A percentile compares a stretch with the other conserved stretches of the same genome.
Conservation (phyloP, 495 filamentous ascomycete genomes). For the Parachaetomium inaequale region DNA sequence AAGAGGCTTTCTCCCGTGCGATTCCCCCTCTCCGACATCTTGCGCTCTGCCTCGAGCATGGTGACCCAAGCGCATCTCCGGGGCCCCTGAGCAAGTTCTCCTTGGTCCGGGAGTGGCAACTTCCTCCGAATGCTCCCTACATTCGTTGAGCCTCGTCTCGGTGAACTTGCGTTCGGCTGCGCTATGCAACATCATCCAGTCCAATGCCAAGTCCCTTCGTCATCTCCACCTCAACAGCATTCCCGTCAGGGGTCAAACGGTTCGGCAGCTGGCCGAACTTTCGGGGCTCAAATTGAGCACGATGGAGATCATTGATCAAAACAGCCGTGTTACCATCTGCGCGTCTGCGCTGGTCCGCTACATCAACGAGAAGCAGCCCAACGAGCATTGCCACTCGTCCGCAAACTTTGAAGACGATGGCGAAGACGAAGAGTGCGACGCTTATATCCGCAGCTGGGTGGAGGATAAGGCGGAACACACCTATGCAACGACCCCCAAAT, state of each 20-base stretch:
- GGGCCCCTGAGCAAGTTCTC: too few relatives aligned
- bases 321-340: neutral
- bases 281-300: neutral
- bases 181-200: neutral
- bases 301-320: neutral
- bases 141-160: neutral
- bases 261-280: neutral
- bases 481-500: too few relatives aligned
- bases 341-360: neutral
- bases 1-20: neutral
- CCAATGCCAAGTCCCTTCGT: neutral
- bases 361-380: too few relatives aligned
- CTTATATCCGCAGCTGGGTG: too few relatives aligned
- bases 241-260: neutral
- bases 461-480: too few relatives aligned
- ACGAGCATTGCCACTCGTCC: too few relatives aligned
- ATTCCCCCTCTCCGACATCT: slow-evolving; percentile 2
- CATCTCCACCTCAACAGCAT: neutral
- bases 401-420: too few relatives aligned
- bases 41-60: slow-evolving; percentile 3
- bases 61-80: neutral
- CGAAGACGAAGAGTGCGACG: too few relatives aligned
- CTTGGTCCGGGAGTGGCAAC: neutral
- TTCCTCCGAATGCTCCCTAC: neutral
- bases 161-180: too few relatives aligned